Evolutionary conservation across 208 protist genomes (phyloP), one percentile per base, ranked within the genome.

Genomic region (Leishmania martiniquensis): DNA sequence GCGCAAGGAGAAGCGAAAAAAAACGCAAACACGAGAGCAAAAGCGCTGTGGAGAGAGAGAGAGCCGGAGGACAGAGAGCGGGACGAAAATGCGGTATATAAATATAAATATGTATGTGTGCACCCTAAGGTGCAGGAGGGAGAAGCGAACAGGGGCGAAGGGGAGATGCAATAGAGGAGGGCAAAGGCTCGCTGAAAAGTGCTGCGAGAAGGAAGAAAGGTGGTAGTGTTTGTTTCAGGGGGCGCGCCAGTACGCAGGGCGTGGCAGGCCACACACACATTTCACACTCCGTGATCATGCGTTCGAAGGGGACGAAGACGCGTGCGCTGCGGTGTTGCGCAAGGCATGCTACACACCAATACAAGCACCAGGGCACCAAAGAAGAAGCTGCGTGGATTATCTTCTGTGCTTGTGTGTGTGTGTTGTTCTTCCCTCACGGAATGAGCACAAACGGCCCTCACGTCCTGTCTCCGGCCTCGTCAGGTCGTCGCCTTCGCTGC

Each of bases 191-290:
- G 32, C 6, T 25, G 44, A 72, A 37, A 29, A 62, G 57, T 12
- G 57, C 10, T 62, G 29, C 57, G n/a, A 37, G 29, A n/a, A 55
- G 49, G 42, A 15, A 22, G 29, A 47, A 39, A 42, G 20, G 47
- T n/a, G 69, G 25, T n/a, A n/a, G n/a, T n/a, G n/a, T n/a, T n/a
- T n/a, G n/a, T n/a, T n/a, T n/a, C n/a, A n/a, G 0, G 47, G 37
- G 47, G 12, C 10, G 69, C 20, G 69, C 12, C 57, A 32, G 57
- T 10, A 12, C 29, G 29, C 57, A 62, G 57, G 57, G 29, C 10
- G 57, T 62, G 57, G n/a, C 29, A 62, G 57, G 57, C 34, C 57
- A 60, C 66, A 78, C 63, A 29, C 32, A 29, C 39, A 47, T 7
- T 49, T 9, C 39, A 25, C 52, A 51, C n/a, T 17, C n/a, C 71